These are phyloP conservation scores for Talaromyces ruber DNA, from an alignment of 495 filamentous ascomycete genomes.

Conservation along the genomic window DNA sequence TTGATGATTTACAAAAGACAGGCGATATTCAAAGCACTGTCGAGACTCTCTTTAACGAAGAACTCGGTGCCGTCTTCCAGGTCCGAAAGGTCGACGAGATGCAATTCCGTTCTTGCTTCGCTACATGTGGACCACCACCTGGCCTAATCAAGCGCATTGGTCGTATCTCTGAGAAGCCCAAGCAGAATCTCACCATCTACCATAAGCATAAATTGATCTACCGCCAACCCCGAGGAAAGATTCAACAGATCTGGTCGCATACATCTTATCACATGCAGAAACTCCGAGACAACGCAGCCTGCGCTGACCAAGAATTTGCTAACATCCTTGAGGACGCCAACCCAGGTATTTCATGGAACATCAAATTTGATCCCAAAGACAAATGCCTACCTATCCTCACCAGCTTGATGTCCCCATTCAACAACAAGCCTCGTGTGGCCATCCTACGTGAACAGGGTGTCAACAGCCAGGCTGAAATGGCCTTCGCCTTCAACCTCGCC, in stretches of 20 bases:
- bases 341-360: conserved; percentile 77
- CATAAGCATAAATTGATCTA: conserved; percentile 60
- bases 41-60: conserved; percentile 85
- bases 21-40: conserved; percentile 54
- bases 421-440: conserved; percentile 73
- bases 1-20: conserved; percentile 57
- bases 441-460: conserved; percentile 94
- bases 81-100: conserved; percentile 75
- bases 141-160: conserved; percentile 79
- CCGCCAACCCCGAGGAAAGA: conserved; percentile 54
- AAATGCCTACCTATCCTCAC: conserved; percentile 60
- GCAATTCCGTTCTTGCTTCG: conserved; percentile 83
- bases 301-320: conserved; percentile 78
- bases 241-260: conserved; percentile 82
- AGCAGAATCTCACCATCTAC: conserved; percentile 71
- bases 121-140: conserved; percentile 78
- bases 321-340: conserved; percentile 68
- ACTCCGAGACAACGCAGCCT: conserved; percentile 78
- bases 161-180: conserved; percentile 54
- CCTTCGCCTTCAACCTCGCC: conserved; percentile 86
- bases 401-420: conserved; percentile 58
- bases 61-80: conserved; percentile 96
- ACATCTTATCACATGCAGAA: conserved; percentile 91
- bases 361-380: conserved; percentile 75
- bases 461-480: conserved; percentile 95